Conservation (phyloP, 164 flowering plant genomes). For the Stephania cephalantha region DNA sequence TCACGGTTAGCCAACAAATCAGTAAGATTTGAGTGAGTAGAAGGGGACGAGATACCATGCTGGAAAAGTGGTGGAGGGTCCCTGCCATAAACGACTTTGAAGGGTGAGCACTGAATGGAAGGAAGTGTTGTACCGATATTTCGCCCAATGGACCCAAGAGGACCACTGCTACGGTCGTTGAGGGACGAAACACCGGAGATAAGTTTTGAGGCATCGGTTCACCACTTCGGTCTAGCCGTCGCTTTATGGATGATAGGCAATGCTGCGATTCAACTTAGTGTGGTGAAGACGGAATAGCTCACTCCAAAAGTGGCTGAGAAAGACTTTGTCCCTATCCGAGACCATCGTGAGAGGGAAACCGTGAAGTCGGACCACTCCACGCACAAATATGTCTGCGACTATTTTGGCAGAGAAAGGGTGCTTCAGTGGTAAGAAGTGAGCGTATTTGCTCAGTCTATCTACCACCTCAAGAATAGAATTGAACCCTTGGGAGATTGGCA, state of each 20-base stretch:
- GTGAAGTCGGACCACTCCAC: not conserved
- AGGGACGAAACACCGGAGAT: not conserved
- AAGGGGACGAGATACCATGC: too few species aligned
- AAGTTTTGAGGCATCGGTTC: not conserved
- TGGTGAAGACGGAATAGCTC: not conserved
- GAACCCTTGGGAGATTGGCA: not conserved
- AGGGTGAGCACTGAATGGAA: not conserved
- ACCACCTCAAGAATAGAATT: not conserved
- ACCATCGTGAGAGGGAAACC: not conserved
- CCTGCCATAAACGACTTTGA: not conserved
- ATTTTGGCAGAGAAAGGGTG: not conserved
- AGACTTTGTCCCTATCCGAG: not conserved
- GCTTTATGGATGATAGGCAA: not conserved
- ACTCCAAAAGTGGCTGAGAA: not conserved
- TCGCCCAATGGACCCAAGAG: not conserved
- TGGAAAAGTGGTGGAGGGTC: too few species aligned
- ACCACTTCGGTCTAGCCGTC: not conserved
- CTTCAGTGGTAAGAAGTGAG: not conserved
- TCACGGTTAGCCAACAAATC: too few species aligned
- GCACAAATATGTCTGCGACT: not conserved
- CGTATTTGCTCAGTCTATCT: not conserved
- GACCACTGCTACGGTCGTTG: not conserved
- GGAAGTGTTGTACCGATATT: slow-evolving; percentile 2
- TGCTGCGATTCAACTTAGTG: not conserved
- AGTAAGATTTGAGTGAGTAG: too few species aligned